Percentiles rank a stretch among this genome's conserved stretches.
Conservation (phyloP, 2,329 filamentous ascomycete genomes). For the Penicillium corylophilum region DNA sequence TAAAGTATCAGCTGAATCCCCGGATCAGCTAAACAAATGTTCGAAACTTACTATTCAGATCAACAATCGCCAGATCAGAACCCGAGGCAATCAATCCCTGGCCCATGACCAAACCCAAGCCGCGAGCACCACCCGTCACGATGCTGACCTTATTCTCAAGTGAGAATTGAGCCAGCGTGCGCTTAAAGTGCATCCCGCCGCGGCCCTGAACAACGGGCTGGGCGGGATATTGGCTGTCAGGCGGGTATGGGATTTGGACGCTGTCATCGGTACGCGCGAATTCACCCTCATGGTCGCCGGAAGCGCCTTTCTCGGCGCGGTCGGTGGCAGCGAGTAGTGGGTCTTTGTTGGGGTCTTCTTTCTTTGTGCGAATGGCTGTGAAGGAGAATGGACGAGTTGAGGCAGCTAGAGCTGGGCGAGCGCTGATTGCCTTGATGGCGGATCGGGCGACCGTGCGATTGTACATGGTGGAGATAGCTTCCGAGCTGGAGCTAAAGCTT, state of each 20-base stretch:
- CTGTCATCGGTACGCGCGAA: conserved; percentile 78
- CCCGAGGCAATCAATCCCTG: conserved; percentile 88
- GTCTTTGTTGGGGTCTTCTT: conserved; percentile 27
- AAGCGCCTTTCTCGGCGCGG: conserved; percentile 30
- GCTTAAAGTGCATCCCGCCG: conserved; percentile 78
- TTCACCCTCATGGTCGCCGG: conserved; percentile 57
- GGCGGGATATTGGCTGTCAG: conserved; percentile 69
- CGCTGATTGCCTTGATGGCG: conserved; percentile 22
- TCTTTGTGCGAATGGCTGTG: conserved; percentile 26
- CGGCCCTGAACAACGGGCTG: conserved; percentile 70
- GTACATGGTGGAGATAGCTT: conserved; percentile 25
- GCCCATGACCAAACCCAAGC: conserved; percentile 87
- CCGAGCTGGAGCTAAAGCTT: neutral
- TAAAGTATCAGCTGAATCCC: neutral
- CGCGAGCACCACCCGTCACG: conserved; percentile 87
- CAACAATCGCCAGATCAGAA: conserved; percentile 85
- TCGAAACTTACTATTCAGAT: conserved; percentile 74
- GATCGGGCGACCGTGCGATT: conserved; percentile 27
- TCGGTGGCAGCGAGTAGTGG: conserved; percentile 28
- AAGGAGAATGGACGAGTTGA: conserved; percentile 30
- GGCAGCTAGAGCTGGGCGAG: conserved; percentile 21
- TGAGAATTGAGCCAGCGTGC: conserved; percentile 81
- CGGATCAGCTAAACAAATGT: neutral
- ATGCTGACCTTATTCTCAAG: conserved; percentile 79
- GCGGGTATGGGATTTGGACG: conserved; percentile 76